Conservation (phyloP, 805 yeast genomes). For the Sugiyamaella smithiae region DNA sequence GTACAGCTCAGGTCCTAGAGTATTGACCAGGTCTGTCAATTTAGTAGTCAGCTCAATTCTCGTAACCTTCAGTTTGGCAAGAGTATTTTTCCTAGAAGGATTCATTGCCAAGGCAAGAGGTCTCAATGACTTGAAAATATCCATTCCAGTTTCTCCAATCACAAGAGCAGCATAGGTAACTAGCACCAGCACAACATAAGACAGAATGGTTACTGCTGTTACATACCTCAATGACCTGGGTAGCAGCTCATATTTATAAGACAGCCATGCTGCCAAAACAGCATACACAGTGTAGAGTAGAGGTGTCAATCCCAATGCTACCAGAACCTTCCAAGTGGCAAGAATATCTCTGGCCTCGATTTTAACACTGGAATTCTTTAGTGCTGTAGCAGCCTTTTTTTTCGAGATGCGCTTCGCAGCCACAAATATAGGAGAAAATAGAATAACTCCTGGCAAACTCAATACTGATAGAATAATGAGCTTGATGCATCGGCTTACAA, state of each 20-base stretch:
- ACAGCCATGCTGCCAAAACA: conserved; percentile 36
- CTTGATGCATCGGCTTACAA: conserved; percentile 53
- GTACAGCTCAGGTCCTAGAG: conserved; percentile 77
- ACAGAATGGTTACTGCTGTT: conserved; percentile 40
- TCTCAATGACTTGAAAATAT: conserved; percentile 73
- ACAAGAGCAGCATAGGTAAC: conserved; percentile 89
- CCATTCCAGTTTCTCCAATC: conserved; percentile 93
- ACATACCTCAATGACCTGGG: conserved; percentile 30
- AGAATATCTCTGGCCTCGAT: conserved; percentile 90
- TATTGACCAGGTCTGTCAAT: conserved; percentile 76
- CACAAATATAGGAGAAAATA: conserved; percentile 86
- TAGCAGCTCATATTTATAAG: conserved; percentile 32
- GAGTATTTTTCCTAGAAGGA: conserved; percentile 37
- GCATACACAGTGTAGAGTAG: conserved; percentile 80
- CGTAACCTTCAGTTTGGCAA: conserved; percentile 53
- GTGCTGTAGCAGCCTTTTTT: conserved; percentile 70
- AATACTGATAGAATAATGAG: conserved; percentile 55
- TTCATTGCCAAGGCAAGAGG: conserved; percentile 60
- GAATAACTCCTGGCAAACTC: conserved; percentile 82
- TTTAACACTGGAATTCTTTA: conserved; percentile 85
- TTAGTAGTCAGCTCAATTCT: conserved; percentile 64
- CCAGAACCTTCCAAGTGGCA: conserved; percentile 95
- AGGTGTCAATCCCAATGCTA: conserved; percentile 87
- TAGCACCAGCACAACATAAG: conserved; percentile 61
- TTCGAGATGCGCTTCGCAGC: conserved; percentile 72